phyloP scores from a whole-genome alignment of 2,329 filamentous ascomycete genomes.

The Alternaria hordeiaustralica region DNA sequence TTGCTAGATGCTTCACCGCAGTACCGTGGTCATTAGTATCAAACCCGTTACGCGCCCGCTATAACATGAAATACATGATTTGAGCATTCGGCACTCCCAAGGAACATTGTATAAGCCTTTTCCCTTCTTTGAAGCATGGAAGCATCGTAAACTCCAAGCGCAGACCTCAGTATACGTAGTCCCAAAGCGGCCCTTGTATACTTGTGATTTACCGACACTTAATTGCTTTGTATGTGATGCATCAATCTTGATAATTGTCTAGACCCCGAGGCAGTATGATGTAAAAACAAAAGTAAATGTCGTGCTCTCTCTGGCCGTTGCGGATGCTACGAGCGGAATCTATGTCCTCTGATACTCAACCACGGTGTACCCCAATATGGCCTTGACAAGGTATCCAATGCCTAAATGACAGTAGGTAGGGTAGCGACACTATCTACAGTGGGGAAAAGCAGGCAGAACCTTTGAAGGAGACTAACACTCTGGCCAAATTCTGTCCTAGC shows the following conservation, averaged over 20 bases:
- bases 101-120: neutral
- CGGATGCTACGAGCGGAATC: neutral
- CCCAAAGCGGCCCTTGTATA: neutral
- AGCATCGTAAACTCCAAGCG: neutral
- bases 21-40: neutral
- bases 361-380: neutral
- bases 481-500: neutral
- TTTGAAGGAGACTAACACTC: neutral
- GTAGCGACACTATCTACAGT: neutral
- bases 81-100: neutral
- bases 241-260: neutral
- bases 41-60: neutral
- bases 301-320: neutral
- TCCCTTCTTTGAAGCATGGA: constrained; percentile 6
- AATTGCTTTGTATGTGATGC: neutral
- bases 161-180: neutral
- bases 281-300: too few relatives aligned
- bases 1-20: neutral
- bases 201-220: neutral
- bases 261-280: too few relatives aligned
- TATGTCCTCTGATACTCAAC: neutral
- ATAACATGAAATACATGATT: neutral
- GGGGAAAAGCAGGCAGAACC: too few relatives aligned
- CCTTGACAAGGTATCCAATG: neutral
- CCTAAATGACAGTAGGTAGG: neutral